phyloP scores from a whole-genome alignment of 805 yeast species.

The Kuraishia molischiana region DNA sequence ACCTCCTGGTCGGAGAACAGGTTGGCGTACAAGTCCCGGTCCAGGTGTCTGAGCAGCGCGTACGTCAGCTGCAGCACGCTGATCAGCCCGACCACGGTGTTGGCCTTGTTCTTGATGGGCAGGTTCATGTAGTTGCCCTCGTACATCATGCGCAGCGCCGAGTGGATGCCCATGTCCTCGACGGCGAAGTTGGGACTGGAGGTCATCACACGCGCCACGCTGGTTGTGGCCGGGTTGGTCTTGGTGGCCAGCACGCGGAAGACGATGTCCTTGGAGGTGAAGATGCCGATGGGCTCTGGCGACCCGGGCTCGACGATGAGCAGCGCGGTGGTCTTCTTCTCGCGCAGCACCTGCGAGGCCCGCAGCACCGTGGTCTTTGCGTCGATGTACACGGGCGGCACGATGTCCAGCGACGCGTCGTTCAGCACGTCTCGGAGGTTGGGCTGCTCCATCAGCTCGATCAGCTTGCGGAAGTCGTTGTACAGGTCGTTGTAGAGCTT shows the following conservation, averaged over 20 bases:
- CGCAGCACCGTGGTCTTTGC: slow-evolving; percentile 23
- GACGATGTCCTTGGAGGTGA: slow-evolving; percentile 35
- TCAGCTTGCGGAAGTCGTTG: slow-evolving; percentile 24
- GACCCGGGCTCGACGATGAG: slow-evolving; percentile 23
- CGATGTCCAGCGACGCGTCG: slow-evolving; percentile 15
- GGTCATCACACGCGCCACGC: slow-evolving; percentile 32
- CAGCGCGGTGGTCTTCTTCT: slow-evolving; percentile 29
- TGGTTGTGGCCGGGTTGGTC: slow-evolving; percentile 24
- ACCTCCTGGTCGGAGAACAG: slow-evolving; percentile 17
- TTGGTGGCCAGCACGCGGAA: slow-evolving; percentile 28
- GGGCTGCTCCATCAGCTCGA: slow-evolving; percentile 32
- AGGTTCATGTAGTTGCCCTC: slow-evolving; percentile 34
- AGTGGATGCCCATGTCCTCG: slow-evolving; percentile 26
- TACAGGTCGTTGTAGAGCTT: slow-evolving; percentile 15
- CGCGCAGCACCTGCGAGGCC: slow-evolving; percentile 30
- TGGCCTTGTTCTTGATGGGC: slow-evolving; percentile 24
- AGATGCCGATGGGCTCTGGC: slow-evolving; percentile 31
- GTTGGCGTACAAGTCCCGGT: slow-evolving; percentile 14
- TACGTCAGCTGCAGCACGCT: slow-evolving; percentile 34
- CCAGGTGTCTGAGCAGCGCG: slow-evolving; percentile 26
- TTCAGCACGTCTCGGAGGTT: slow-evolving; percentile 20
- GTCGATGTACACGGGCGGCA: slow-evolving; percentile 23
- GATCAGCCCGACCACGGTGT: slow-evolving; percentile 27
- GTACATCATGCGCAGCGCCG: slow-evolving; percentile 35
- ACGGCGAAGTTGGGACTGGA: slow-evolving; percentile 36